Conservation (phyloP, 768 basidiomycete genomes). For the Megacollybia marginata region DNA sequence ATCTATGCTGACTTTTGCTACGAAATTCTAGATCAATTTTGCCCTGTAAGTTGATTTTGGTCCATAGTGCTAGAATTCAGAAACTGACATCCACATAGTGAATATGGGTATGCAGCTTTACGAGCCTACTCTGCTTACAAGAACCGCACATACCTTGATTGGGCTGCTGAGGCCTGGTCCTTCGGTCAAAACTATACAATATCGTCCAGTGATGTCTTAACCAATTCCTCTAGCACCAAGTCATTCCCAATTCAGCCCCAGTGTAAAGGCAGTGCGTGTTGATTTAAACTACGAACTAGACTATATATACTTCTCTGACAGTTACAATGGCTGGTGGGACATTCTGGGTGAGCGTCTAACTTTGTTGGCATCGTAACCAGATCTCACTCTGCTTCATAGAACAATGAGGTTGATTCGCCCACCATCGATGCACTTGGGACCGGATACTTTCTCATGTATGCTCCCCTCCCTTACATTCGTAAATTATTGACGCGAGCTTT, state of each 20-base stretch:
- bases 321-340: slow-evolving; percentile 7
- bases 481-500: neutral
- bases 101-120: slow-evolving; percentile 7
- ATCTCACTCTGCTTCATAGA: neutral
- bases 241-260: neutral
- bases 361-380: neutral
- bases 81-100: slow-evolving; percentile 1
- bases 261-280: neutral
- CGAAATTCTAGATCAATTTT: neutral
- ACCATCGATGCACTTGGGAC: slow-evolving; percentile 5
- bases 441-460: slow-evolving; percentile 6
- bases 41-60: neutral
- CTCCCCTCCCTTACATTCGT: neutral
- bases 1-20: neutral
- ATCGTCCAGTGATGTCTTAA: neutral
- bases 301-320: neutral
- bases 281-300: neutral
- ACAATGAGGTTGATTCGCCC: neutral
- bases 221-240: neutral
- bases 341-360: slow-evolving; percentile 1
- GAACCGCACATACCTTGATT: slow-evolving; percentile 1
- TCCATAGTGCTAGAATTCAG: neutral
- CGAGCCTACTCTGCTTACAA: slow-evolving; percentile 7
- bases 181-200: slow-evolving; percentile 4
- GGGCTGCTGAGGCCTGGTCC: slow-evolving; percentile 5